Evolutionary conservation across 805 yeast genomes (phyloP).

Genomic region (Wickerhamomyces mucosus): DNA sequence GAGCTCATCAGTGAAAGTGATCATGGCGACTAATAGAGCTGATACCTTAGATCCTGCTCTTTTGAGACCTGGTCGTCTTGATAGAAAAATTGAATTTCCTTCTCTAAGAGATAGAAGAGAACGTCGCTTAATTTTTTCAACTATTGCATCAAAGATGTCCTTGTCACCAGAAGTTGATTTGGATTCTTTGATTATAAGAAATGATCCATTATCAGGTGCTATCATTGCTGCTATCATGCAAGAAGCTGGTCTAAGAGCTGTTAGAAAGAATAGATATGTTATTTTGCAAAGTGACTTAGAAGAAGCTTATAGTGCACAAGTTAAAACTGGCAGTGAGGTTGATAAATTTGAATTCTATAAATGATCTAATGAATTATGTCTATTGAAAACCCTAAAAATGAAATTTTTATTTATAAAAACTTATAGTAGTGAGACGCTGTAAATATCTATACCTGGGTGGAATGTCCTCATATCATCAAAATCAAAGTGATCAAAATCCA

Average conservation of each 20-base stretch:
- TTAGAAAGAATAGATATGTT: conserved; percentile 95
- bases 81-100: conserved; percentile 97
- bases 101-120: conserved; percentile 94
- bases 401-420: background rate
- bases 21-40: conserved; percentile 98
- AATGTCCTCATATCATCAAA: conserved; percentile 34
- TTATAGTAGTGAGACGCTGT: conserved; percentile 23
- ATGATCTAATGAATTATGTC: conserved; percentile 27
- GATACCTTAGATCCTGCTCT: conserved; percentile 98
- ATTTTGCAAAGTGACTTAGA: conserved; percentile 93
- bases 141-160: conserved; percentile 96
- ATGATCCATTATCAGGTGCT: conserved; percentile 96
- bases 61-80: conserved; percentile 94
- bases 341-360: conserved; percentile 98
- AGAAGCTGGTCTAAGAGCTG: conserved; percentile 98
- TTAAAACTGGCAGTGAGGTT: conserved; percentile 88
- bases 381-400: background rate
- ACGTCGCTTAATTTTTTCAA: conserved; percentile 90
- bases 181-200: conserved; percentile 88
- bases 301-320: conserved; percentile 96
- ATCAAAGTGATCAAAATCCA: conserved; percentile 73
- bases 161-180: conserved; percentile 96
- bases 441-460: conserved; percentile 57
- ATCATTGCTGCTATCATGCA: conserved; percentile 99
- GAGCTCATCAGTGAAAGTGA: conserved; percentile 88